Percentiles rank a stretch among this genome's conserved stretches.
Evolutionary conservation across 2,329 filamentous ascomycete genomes (phyloP).

Genomic region (Stagonosporopsis cucurbitacearum): DNA sequence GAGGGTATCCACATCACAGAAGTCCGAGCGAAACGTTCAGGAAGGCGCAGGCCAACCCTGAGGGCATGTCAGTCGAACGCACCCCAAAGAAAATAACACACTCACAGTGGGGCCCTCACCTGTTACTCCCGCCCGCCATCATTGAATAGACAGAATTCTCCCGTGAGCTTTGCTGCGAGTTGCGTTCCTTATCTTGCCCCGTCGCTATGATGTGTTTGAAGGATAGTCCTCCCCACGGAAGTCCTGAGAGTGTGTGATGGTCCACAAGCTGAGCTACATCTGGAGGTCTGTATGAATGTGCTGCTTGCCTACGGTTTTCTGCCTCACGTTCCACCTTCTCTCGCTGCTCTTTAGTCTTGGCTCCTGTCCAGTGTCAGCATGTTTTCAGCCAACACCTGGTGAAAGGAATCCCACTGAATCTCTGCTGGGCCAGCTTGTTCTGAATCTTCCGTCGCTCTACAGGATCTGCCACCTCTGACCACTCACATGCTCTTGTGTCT

Average conservation of each 20-base stretch:
- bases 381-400: background rate
- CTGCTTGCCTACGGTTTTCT: constrained; percentile 69
- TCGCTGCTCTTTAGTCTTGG: constrained; percentile 71
- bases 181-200: constrained; percentile 55
- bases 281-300: constrained; percentile 68
- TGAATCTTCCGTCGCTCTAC: constrained; percentile 76
- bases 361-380: constrained; percentile 58
- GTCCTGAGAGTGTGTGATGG: constrained; percentile 65
- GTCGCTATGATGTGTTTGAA: constrained; percentile 60
- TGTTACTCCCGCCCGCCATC: constrained; percentile 47
- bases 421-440: constrained; percentile 77
- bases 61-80: constrained; percentile 28
- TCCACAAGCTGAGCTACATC: constrained; percentile 61
- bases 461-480: constrained; percentile 72
- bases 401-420: constrained; percentile 67
- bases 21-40: constrained; percentile 51
- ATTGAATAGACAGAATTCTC: constrained; percentile 50
- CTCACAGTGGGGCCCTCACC: constrained; percentile 47
- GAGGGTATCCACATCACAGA: constrained; percentile 39
- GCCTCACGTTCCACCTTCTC: constrained; percentile 69
- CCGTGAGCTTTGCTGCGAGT: constrained; percentile 49
- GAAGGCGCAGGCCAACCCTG: constrained; percentile 50
- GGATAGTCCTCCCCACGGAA: constrained; percentile 75
- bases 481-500: constrained; percentile 61
- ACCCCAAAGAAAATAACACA: constrained; percentile 23